Percentiles rank a stretch among this genome's conserved stretches.
Conservation (phyloP, 192 early-diverging fungal genomes). For the Entomortierella parvispora region DNA sequence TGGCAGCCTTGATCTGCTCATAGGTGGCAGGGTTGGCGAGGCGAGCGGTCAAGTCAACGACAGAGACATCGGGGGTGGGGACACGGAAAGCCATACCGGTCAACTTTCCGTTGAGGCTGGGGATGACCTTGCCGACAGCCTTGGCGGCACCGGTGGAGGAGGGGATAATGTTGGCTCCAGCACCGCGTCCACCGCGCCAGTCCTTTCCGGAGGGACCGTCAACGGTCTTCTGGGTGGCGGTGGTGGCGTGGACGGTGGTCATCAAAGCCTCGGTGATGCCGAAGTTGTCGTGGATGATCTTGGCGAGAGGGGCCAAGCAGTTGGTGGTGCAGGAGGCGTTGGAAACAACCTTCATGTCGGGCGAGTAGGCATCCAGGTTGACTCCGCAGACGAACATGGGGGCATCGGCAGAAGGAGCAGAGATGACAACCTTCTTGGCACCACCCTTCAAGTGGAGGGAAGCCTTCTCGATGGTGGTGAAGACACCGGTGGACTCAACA, state of each 20-base stretch:
- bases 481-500: constrained; percentile 99
- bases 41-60: constrained; percentile 96
- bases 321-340: constrained; percentile 99
- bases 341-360: constrained; percentile 88
- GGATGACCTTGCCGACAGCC: constrained; percentile 98
- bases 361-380: constrained; percentile 96
- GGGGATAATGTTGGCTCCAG: constrained; percentile 95
- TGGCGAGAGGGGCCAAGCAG: constrained; percentile 98
- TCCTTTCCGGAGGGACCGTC: constrained; percentile 97
- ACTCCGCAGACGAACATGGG: constrained; percentile 99
- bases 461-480: constrained; percentile 94
- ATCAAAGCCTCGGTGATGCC: constrained; percentile 97
- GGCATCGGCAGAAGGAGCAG: constrained; percentile 95
- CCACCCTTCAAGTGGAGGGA: constrained; percentile 90
- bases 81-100: constrained; percentile 99
- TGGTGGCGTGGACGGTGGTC: constrained; percentile 98
- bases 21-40: constrained; percentile 91
- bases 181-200: constrained; percentile 98
- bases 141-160: constrained; percentile 98
- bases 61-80: constrained; percentile 91
- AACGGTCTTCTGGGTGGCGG: constrained; percentile 99
- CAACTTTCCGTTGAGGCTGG: constrained; percentile 92
- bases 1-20: constrained; percentile 86
- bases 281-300: constrained; percentile 96
- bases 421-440: constrained; percentile 98